These are phyloP conservation scores for Brasilioporus rufonigricans DNA, from an alignment of 768 basidiomycete species.

Conservation along the genomic window DNA sequence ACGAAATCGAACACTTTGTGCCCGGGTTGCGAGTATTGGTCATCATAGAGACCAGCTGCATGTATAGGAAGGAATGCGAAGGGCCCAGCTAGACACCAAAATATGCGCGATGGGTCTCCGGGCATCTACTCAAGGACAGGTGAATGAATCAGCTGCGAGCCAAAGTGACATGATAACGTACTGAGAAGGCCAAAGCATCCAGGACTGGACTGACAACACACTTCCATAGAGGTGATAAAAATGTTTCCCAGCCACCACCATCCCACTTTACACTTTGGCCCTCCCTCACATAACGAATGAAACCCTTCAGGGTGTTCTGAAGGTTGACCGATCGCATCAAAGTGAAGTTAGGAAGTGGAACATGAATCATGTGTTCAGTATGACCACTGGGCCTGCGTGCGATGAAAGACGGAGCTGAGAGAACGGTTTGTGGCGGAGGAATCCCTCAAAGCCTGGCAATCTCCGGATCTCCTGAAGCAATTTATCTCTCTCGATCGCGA, in stretches of 20 bases:
- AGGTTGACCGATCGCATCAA: background rate
- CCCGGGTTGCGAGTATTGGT: background rate
- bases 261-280: no score
- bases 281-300: background rate
- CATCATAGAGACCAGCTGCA: background rate
- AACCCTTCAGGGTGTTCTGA: background rate
- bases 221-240: slow-evolving; percentile 7
- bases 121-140: background rate
- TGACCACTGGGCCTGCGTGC: background rate
- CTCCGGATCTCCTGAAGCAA: background rate
- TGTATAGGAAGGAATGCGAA: background rate
- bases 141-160: background rate
- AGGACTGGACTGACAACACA: slow-evolving; percentile 6
- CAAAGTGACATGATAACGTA: background rate
- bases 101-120: background rate
- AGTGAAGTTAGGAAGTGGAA: slow-evolving; percentile 4
- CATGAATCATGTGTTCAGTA: background rate
- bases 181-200: background rate
- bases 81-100: background rate
- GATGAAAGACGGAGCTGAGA: background rate
- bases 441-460: background rate
- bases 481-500: background rate
- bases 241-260: background rate
- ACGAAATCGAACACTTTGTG: background rate
- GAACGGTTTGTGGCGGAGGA: background rate